A percentile compares a stretch with the other conserved stretches of the same genome.
Evolutionary conservation across 1,284 basidiomycete genomes (phyloP).

Genomic region (Cryptococcus wingfieldii): DNA sequence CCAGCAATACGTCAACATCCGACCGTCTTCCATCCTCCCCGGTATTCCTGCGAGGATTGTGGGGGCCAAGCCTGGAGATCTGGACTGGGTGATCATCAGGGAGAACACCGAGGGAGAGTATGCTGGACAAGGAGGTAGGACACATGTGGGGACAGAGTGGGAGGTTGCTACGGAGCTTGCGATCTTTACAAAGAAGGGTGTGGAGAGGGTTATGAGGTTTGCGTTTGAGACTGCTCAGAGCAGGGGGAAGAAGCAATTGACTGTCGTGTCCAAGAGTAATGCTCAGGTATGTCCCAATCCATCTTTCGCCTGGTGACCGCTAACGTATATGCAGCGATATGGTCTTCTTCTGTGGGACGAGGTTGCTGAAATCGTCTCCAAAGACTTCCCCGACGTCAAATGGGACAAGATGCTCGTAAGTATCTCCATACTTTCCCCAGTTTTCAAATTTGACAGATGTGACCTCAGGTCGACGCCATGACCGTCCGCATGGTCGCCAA

Average conservation of each 20-base stretch:
- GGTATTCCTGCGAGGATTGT: slow-evolving; percentile 54
- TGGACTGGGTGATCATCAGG: slow-evolving; percentile 55
- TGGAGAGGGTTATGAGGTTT: slow-evolving; percentile 55
- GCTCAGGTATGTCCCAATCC: slow-evolving; percentile 37
- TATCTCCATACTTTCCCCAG: neutral
- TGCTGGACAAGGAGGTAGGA: slow-evolving; percentile 54
- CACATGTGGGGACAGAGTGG: slow-evolving; percentile 44
- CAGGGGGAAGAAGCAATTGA: slow-evolving; percentile 54
- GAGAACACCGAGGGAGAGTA: slow-evolving; percentile 61
- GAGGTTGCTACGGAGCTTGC: slow-evolving; percentile 50
- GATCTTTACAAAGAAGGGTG: slow-evolving; percentile 53
- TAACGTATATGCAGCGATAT: slow-evolving; percentile 24
- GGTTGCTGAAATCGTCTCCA: slow-evolving; percentile 53
- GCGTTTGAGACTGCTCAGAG: slow-evolving; percentile 55
- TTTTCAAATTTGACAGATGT: neutral
- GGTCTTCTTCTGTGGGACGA: slow-evolving; percentile 46
- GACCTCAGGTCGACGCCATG: slow-evolving; percentile 56
- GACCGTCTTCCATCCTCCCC: slow-evolving; percentile 54
- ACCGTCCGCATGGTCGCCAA: slow-evolving; percentile 54
- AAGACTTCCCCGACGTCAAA: slow-evolving; percentile 55
- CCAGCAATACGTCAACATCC: slow-evolving; percentile 57
- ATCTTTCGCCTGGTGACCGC: neutral
- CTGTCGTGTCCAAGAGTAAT: slow-evolving; percentile 56
- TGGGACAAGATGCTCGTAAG: slow-evolving; percentile 54
- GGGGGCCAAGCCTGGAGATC: slow-evolving; percentile 31